phyloP scores from a whole-genome alignment of 2,329 filamentous ascomycete genomes.

The Myriangium duriaei region DNA sequence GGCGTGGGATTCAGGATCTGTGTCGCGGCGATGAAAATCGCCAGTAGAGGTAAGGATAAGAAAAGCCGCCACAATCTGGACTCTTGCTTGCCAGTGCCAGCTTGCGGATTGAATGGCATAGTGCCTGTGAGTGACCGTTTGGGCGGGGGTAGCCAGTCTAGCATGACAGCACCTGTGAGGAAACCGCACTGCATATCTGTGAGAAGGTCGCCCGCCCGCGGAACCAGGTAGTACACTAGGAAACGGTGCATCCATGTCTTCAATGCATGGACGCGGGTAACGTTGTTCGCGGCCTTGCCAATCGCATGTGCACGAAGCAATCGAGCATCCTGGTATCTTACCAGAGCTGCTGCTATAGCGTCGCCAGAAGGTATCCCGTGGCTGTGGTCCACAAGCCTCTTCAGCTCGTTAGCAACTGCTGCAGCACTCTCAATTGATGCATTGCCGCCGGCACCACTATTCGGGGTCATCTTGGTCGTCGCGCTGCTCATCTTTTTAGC shows the following conservation, averaged over 20 bases:
- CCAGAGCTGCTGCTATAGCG: constrained; percentile 10
- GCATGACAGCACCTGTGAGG: constrained; percentile 16
- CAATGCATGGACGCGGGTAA: constrained; percentile 14
- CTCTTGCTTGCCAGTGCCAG: constrained; percentile 19
- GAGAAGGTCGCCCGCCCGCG: constrained; percentile 9
- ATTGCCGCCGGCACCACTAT: constrained; percentile 16
- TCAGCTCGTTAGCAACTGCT: constrained; percentile 16
- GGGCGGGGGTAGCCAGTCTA: constrained; percentile 21
- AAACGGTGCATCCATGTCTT: constrained; percentile 6
- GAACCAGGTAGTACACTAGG: constrained; percentile 6
- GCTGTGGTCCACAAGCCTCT: constrained; percentile 10
- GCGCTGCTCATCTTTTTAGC: too few species aligned
- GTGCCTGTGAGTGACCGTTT: constrained; percentile 15
- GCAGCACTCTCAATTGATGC: constrained; percentile 17
- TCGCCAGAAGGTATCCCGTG: constrained; percentile 2
- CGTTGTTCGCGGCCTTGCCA: constrained; percentile 12
- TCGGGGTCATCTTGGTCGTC: constrained; percentile 18
- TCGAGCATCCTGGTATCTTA: constrained; percentile 14
- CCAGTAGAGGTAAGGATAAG: constrained; percentile 8
- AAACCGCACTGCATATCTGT: constrained; percentile 11
- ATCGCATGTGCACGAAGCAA: constrained; percentile 12
- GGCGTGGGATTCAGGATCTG: background rate
- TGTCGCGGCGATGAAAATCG: constrained; percentile 1
- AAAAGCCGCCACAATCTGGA: constrained; percentile 11
- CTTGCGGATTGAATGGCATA: constrained; percentile 21